Base-by-base conservation (phyloP, 441 rosid species). In the Isatis lusitanica region DNA sequence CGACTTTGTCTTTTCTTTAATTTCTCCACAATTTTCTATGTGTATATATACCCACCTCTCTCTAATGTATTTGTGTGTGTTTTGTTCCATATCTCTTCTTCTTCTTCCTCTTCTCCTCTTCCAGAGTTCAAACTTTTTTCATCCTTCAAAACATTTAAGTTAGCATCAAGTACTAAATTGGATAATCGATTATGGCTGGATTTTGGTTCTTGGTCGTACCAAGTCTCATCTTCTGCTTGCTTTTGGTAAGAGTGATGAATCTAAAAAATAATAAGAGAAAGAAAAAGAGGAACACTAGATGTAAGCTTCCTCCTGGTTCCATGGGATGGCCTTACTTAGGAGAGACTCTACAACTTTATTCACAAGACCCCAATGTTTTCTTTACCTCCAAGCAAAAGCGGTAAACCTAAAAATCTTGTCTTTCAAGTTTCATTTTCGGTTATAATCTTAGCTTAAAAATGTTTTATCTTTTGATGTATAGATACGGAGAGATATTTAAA, bases 321-420 rank as follows among this genome's bases (percentile, higher is more conserved):
- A 77, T 88, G 92, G 97, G 97, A 12, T 90, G 89, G 97, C 98
- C 98, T 60, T 85, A 73, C 74, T 56, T 94, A 6, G 98, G 98
- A 33, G 93, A 94, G 79, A 94, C 96, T 55, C 84, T 85, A 31
- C 93, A 86, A 73, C 88, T 94, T 40, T 94, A 94, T 79, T 90
- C 96, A 66, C 87, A 87, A 67, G 83, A 94, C 77, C 98, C 97
- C 0, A 88, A 86, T 76, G 50, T 86, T 76, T 94, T 91, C 88
- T 94, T 91, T 66, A 81, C 83, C 7, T 60, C 83, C 43, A 93
- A 80, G 79, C 88, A 88, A 74, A 77, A 81, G 74, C 87, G 98
- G 98, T 89, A 56, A 78, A 68, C 12, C n/a, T 68, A 1, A 9
- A 73, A 53, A 33, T 18, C 60, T 61, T 73, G 62, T 38, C 70